Evolutionary conservation across 1,284 basidiomycete genomes (phyloP).

Genomic region (Taiwanofungus camphoratus): DNA sequence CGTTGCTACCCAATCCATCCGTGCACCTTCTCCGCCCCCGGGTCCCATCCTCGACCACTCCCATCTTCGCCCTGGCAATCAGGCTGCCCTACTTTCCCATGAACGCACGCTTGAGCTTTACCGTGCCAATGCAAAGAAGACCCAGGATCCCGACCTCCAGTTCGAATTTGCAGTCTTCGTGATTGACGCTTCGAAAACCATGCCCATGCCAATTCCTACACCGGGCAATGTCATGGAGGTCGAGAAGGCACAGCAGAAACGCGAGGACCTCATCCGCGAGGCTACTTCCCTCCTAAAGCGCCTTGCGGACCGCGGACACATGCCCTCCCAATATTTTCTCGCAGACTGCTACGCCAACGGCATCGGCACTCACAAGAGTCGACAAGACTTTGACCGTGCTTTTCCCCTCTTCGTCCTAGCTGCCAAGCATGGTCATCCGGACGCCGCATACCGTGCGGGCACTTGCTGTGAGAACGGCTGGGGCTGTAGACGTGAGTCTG

Average conservation of each 20-base stretch:
- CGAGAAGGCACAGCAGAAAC: conserved; percentile 76
- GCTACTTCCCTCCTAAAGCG: conserved; percentile 83
- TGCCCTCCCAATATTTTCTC: conserved; percentile 93
- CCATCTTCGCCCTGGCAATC: conserved; percentile 89
- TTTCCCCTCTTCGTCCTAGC: conserved; percentile 95
- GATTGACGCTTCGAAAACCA: conserved; percentile 90
- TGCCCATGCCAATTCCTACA: conserved; percentile 66
- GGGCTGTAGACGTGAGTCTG: conserved; percentile 90
- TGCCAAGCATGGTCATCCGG: conserved; percentile 97
- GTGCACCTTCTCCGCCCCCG: conserved; percentile 48
- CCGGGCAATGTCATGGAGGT: conserved; percentile 72
- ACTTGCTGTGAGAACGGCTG: conserved; percentile 99
- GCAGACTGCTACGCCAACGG: conserved; percentile 98
- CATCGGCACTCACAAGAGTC: conserved; percentile 82
- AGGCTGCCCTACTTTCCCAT: conserved; percentile 89
- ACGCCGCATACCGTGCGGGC: conserved; percentile 92
- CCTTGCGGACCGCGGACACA: conserved; percentile 90
- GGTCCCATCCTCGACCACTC: conserved; percentile 85
- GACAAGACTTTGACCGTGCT: conserved; percentile 95
- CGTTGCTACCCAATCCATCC: conserved; percentile 34
- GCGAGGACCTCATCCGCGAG: conserved; percentile 83
- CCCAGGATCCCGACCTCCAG: conserved; percentile 94
- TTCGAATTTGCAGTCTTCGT: conserved; percentile 99
- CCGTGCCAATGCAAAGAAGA: conserved; percentile 97
- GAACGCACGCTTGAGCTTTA: conserved; percentile 96